phyloP scores from a whole-genome alignment of 352 stramenopile species.

The Pythium rishiriense region DNA sequence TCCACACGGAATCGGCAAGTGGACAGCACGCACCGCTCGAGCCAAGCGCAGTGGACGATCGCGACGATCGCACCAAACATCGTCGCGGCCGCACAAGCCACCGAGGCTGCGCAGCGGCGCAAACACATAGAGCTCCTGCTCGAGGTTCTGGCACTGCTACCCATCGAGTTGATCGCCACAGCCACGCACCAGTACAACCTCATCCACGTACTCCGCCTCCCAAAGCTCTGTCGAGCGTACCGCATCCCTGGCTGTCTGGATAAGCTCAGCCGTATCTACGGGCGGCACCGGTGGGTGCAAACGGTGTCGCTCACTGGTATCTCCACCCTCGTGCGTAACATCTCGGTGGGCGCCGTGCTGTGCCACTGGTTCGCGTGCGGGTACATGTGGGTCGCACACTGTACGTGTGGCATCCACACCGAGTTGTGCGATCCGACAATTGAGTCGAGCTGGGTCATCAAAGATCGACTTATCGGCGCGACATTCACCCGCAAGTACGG shows the following conservation, averaged over 20 bases:
- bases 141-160: conserved; percentile 51
- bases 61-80: conserved; percentile 32
- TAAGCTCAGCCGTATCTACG: conserved; percentile 53
- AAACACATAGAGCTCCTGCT: conserved; percentile 47
- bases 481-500: conserved; percentile 49
- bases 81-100: conserved; percentile 20
- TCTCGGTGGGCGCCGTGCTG: conserved; percentile 35
- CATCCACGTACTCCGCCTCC: conserved; percentile 57
- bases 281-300: conserved; percentile 43
- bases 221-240: conserved; percentile 63
- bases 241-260: conserved; percentile 39
- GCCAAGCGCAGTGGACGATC: conserved; percentile 50
- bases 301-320: conserved; percentile 62
- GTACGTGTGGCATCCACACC: conserved; percentile 51
- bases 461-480: conserved; percentile 48
- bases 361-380: conserved; percentile 64
- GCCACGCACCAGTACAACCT: conserved; percentile 42
- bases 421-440: conserved; percentile 43
- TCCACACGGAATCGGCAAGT: conserved; percentile 31
- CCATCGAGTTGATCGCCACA: conserved; percentile 52
- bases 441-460: conserved; percentile 62
- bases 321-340: conserved; percentile 43
- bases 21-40: conserved; percentile 22
- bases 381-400: conserved; percentile 71
- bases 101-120: conserved; percentile 6